Conservation (phyloP, 2,329 filamentous ascomycete species). For the Fusarium beomiforme region DNA sequence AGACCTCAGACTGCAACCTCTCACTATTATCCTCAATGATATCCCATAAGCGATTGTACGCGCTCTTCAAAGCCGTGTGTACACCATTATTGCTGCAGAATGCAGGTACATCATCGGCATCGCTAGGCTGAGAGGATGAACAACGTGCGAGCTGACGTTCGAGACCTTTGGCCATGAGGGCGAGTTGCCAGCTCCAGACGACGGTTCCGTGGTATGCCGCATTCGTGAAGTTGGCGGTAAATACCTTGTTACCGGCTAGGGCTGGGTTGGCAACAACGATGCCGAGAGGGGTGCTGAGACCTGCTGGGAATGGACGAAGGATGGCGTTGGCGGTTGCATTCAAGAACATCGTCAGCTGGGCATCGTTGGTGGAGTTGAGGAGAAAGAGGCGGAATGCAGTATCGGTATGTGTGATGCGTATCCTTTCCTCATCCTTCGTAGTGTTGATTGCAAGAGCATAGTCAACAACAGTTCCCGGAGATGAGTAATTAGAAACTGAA, state of each 20-base stretch:
- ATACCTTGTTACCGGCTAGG: conserved; percentile 58
- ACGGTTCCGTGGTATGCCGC: conserved; percentile 70
- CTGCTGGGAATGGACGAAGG: conserved; percentile 66
- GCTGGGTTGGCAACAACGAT: conserved; percentile 71
- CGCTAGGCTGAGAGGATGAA: neutral
- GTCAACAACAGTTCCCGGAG: conserved; percentile 55
- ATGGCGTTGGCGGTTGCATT: conserved; percentile 68
- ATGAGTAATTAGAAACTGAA: conserved; percentile 47
- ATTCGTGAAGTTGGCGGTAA: conserved; percentile 64
- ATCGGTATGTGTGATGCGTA: conserved; percentile 71
- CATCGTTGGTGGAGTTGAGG: conserved; percentile 66
- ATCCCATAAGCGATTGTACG: conserved; percentile 71
- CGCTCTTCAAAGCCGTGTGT: conserved; percentile 55
- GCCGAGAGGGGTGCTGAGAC: conserved; percentile 65
- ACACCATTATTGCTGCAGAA: conserved; percentile 62
- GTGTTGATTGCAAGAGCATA: conserved; percentile 67
- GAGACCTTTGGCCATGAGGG: conserved; percentile 71
- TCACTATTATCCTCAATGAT: conserved; percentile 63
- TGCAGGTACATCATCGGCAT: conserved; percentile 45
- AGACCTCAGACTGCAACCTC: conserved; percentile 67
- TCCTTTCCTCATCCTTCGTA: conserved; percentile 57
- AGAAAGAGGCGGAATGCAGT: conserved; percentile 72
- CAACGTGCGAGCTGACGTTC: conserved; percentile 67
- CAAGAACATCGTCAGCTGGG: conserved; percentile 65
- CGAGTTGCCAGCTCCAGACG: conserved; percentile 71